phyloP scores from a whole-genome alignment of 768 basidiomycete genomes.

The Ephemerocybe angulata region DNA sequence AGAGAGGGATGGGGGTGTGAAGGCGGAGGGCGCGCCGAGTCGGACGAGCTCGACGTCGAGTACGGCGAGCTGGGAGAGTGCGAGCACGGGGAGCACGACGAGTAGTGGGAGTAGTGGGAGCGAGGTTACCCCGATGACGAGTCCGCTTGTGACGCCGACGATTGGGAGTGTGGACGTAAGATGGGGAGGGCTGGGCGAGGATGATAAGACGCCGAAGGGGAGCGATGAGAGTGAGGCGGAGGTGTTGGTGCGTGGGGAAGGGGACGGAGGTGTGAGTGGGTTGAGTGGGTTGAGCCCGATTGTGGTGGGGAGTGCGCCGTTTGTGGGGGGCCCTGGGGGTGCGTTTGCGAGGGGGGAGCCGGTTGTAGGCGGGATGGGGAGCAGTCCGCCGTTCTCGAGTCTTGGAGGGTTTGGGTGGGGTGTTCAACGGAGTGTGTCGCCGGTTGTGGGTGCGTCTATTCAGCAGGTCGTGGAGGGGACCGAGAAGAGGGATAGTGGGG shows the following conservation, averaged over 20 bases:
- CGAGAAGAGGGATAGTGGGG: neutral
- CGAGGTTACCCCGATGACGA: slow-evolving; percentile 7
- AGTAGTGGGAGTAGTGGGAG: neutral
- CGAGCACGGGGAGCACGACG: neutral
- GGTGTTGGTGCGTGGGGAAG: neutral
- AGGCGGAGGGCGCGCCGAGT: neutral
- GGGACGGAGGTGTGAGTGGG: slow-evolving; percentile 1
- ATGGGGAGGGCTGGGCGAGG: neutral
- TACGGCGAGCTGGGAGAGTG: neutral
- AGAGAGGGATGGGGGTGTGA: neutral
- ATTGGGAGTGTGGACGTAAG: neutral
- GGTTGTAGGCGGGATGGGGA: slow-evolving; percentile 19
- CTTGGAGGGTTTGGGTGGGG: slow-evolving; percentile 10
- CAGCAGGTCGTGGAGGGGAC: slow-evolving; percentile 1
- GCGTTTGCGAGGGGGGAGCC: neutral
- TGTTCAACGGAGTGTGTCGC: neutral
- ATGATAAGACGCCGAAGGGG: neutral
- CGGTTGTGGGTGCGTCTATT: neutral
- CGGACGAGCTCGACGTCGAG: slow-evolving; percentile 1
- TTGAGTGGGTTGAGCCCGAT: too few species aligned
- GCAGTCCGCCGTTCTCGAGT: slow-evolving; percentile 31
- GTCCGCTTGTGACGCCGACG: slow-evolving; percentile 10
- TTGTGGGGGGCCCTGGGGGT: too few species aligned
- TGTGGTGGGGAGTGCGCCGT: too few species aligned
- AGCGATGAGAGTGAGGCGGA: neutral